Conservation (phyloP, 2,329 filamentous ascomycete genomes). For the Trichoderma sp. region DNA sequence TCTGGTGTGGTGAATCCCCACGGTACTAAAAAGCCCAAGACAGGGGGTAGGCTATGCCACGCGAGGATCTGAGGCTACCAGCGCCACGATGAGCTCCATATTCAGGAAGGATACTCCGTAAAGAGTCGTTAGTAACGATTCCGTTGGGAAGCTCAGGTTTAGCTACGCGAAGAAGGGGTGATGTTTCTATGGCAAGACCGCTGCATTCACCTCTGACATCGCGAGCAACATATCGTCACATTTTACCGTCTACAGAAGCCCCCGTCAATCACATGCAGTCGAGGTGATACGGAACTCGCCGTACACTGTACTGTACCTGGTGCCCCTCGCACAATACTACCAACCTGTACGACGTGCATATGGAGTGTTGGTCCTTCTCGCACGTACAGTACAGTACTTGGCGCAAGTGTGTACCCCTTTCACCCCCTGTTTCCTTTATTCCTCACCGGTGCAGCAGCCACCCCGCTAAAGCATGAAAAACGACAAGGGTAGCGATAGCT, state of each 20-base stretch:
- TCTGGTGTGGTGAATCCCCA: not conserved
- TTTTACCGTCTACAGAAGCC: not conserved
- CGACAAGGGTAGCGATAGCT: constrained; percentile 8
- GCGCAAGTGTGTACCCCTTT: constrained; percentile 1
- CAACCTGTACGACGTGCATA: not conserved
- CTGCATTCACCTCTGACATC: not conserved
- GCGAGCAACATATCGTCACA: not conserved
- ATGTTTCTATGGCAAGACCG: not conserved
- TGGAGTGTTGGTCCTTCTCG: not conserved
- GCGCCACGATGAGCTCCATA: constrained; percentile 20
- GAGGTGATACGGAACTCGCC: not conserved
- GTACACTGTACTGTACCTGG: not conserved
- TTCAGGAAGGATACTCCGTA: not conserved
- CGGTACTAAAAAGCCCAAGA: constrained; percentile 1
- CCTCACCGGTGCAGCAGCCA: constrained; percentile 3
- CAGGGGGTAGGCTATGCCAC: constrained; percentile 20
- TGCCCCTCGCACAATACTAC: not conserved
- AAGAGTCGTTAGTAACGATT: not conserved
- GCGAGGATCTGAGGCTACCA: constrained; percentile 23
- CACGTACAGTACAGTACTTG: too few species aligned
- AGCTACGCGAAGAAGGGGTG: not conserved
- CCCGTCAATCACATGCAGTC: not conserved
- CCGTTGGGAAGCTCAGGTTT: not conserved
- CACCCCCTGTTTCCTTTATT: constrained; percentile 4
- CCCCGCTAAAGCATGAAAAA: constrained; percentile 11